Conservation (phyloP, 129 eudicot species). For the Kitagawia praeruptora region DNA sequence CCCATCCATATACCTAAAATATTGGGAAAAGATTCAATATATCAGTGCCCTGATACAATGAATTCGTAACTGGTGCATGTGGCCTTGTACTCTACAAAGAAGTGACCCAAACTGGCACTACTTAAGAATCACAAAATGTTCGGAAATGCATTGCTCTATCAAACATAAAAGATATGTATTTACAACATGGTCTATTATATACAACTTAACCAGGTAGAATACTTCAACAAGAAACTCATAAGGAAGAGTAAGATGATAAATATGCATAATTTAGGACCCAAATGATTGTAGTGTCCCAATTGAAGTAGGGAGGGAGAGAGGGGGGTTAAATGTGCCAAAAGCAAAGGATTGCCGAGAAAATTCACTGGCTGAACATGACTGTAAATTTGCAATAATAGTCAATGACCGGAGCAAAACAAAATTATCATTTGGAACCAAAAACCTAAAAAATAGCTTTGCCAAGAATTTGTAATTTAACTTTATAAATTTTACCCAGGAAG, state of each 20-base stretch:
- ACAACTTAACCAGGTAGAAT: neutral
- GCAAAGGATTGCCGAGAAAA: no score
- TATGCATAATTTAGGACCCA: neutral
- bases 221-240: neutral
- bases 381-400: neutral
- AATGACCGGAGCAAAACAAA: neutral
- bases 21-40: neutral
- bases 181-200: neutral
- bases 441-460: no score
- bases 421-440: no score
- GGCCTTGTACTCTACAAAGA: neutral
- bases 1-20: conserved; percentile 80
- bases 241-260: neutral
- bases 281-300: neutral
- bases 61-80: neutral
- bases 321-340: no score
- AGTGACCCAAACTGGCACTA: neutral
- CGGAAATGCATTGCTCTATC: neutral
- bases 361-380: neutral
- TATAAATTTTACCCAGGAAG: no score
- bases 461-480: no score
- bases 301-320: no score
- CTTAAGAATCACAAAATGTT: neutral
- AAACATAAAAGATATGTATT: neutral
- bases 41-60: neutral